Evolutionary conservation across 2,329 filamentous ascomycete species (phyloP).

Genomic region (Pyricularia pennisetigena): DNA sequence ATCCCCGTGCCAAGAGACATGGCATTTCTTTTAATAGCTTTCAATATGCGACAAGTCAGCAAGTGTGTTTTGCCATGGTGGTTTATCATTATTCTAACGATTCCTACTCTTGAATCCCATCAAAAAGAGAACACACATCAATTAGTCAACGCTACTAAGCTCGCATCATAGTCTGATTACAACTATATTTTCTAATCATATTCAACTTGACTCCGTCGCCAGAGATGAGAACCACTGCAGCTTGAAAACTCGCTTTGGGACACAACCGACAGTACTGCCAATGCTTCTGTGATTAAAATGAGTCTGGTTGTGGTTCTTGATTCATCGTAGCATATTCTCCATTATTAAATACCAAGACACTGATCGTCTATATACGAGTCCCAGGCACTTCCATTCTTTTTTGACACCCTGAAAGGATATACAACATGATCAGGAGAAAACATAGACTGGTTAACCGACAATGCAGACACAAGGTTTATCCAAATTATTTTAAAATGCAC

Average conservation of each 20-base stretch:
- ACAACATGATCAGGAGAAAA: neutral
- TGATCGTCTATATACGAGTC: neutral
- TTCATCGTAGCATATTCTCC: constrained; percentile 1
- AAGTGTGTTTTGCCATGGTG: too few species aligned
- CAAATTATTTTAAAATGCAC: neutral
- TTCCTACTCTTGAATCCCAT: too few species aligned
- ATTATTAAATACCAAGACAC: neutral
- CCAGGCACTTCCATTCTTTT: neutral
- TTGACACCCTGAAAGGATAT: neutral
- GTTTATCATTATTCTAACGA: too few species aligned
- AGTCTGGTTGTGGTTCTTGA: neutral
- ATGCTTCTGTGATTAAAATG: neutral
- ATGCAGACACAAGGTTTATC: neutral
- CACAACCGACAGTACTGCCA: neutral
- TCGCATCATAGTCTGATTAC: neutral
- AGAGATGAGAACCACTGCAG: neutral
- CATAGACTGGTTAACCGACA: neutral
- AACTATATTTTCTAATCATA: neutral
- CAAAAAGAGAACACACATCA: neutral
- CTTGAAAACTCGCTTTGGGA: neutral
- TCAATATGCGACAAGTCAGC: too few species aligned
- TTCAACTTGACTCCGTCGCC: neutral
- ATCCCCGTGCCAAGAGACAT: too few species aligned
- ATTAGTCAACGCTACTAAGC: neutral
- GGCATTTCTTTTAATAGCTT: too few species aligned